These are phyloP conservation scores for Ogataea hybrid DNA, from an alignment of 1,139 yeast species.

Conservation along the genomic window DNA sequence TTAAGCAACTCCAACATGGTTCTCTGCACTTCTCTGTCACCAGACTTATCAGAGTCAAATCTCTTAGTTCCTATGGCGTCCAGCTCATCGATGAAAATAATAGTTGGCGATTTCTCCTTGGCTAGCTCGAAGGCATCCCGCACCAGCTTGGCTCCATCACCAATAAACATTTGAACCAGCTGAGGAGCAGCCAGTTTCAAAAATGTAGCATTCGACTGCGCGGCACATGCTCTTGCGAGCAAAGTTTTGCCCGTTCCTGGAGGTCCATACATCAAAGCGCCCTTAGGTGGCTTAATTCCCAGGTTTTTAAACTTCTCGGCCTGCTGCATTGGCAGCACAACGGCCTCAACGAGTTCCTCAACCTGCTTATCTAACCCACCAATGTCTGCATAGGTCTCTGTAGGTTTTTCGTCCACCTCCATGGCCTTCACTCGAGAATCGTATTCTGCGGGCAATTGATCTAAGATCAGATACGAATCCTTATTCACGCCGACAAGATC, in stretches of 20 bases:
- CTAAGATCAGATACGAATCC: slow-evolving; percentile 90
- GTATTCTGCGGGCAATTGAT: slow-evolving; percentile 94
- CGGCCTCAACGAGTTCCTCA: slow-evolving; percentile 97
- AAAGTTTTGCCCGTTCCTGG: slow-evolving; percentile 99
- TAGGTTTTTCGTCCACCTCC: slow-evolving; percentile 99
- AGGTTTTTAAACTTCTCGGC: slow-evolving; percentile 91
- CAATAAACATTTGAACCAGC: slow-evolving; percentile 97
- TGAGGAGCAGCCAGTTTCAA: slow-evolving; percentile 97
- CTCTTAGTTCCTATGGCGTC: slow-evolving; percentile 99
- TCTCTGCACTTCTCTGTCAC: slow-evolving; percentile 98
- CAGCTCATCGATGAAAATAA: slow-evolving; percentile 94
- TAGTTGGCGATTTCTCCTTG: slow-evolving; percentile 97
- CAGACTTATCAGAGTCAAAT: slow-evolving; percentile 95
- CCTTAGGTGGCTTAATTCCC: slow-evolving; percentile 97
- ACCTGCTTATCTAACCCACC: slow-evolving; percentile 98
- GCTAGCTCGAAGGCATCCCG: slow-evolving; percentile 99
- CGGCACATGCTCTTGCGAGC: slow-evolving; percentile 98
- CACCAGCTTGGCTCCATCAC: slow-evolving; percentile 98
- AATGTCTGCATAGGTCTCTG: slow-evolving; percentile 93
- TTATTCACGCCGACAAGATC: slow-evolving; percentile 97
- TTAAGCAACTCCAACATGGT: slow-evolving; percentile 97
- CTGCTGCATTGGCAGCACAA: slow-evolving; percentile 97
- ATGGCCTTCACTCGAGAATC: slow-evolving; percentile 97
- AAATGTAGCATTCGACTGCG: slow-evolving; percentile 98
- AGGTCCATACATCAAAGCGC: slow-evolving; percentile 98